A percentile compares a stretch with the other conserved stretches of the same genome.
phyloP scores from a whole-genome alignment of 2,329 filamentous ascomycete species.

The Lasiodiplodia sp. region DNA sequence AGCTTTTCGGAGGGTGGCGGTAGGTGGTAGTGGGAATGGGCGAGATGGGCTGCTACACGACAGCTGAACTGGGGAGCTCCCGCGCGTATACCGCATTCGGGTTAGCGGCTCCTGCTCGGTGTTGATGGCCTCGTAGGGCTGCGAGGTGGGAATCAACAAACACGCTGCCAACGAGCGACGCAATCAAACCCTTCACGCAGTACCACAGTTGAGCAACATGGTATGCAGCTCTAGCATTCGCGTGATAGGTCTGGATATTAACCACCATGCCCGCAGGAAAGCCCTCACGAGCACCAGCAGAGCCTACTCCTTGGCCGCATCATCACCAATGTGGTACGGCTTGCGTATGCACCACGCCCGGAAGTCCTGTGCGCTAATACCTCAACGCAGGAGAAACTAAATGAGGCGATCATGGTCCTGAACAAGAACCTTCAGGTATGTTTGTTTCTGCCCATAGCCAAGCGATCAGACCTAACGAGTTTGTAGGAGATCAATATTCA shows the following conservation, averaged over 20 bases:
- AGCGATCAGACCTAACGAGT: neutral
- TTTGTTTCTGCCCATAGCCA: neutral
- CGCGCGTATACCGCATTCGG: slow-evolving; percentile 11
- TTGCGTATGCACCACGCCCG: neutral
- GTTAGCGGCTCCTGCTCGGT: slow-evolving; percentile 7
- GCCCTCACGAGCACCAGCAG: slow-evolving; percentile 97
- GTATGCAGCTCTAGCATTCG: slow-evolving; percentile 33
- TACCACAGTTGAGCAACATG: slow-evolving; percentile 35
- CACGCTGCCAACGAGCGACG: slow-evolving; percentile 12
- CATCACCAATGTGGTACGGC: slow-evolving; percentile 92
- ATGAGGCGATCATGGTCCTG: slow-evolving; percentile 89
- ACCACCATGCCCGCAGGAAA: slow-evolving; percentile 68
- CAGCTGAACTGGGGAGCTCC: slow-evolving; percentile 18
- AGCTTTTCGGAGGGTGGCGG: neutral
- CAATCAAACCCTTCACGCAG: slow-evolving; percentile 20
- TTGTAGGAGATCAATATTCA: slow-evolving; percentile 92
- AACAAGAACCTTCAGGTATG: slow-evolving; percentile 89
- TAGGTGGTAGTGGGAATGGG: neutral
- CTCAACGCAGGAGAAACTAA: slow-evolving; percentile 84
- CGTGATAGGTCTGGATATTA: neutral
- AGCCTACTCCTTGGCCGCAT: slow-evolving; percentile 91
- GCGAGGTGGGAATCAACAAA: slow-evolving; percentile 15
- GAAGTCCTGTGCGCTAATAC: neutral
- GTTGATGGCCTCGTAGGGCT: slow-evolving; percentile 25
- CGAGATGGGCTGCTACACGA: slow-evolving; percentile 1